phyloP scores from a whole-genome alignment of 805 yeast genomes.

The Dipodascopsis tothii region DNA sequence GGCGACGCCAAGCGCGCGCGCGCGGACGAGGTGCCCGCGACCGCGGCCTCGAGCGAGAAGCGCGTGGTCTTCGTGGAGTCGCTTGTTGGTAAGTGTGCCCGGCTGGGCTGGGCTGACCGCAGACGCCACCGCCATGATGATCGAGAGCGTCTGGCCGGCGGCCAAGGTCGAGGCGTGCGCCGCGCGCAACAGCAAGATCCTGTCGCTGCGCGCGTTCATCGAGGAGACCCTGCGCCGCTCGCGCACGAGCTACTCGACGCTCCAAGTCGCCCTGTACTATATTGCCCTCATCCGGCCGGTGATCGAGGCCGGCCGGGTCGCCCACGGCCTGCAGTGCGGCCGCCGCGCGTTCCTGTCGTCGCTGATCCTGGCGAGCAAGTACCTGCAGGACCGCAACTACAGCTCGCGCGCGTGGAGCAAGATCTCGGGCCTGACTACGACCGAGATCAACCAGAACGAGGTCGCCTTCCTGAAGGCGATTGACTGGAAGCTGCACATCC shows the following conservation, averaged over 20 bases:
- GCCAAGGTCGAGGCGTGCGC: constrained; percentile 27
- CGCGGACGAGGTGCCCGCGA: background rate
- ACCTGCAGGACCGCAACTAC: constrained; percentile 64
- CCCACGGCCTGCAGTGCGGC: constrained; percentile 39
- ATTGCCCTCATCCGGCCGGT: constrained; percentile 41
- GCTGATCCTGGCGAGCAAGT: constrained; percentile 65
- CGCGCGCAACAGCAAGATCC: constrained; percentile 24
- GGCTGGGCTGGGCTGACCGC: no score
- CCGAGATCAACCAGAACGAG: constrained; percentile 50
- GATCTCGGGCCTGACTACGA: constrained; percentile 55
- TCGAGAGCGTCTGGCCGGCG: constrained; percentile 31
- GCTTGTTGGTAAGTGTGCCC: no score
- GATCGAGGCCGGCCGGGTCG: constrained; percentile 15
- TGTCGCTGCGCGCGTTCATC: constrained; percentile 34
- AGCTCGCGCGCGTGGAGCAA: constrained; percentile 65
- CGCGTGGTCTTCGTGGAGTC: constrained; percentile 16
- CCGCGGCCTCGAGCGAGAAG: background rate
- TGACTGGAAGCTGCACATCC: constrained; percentile 51
- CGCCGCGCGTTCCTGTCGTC: constrained; percentile 62
- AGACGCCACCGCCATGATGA: constrained; percentile 28
- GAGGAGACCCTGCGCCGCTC: constrained; percentile 41
- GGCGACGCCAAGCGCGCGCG: background rate
- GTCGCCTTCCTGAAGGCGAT: constrained; percentile 44
- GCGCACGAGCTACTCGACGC: constrained; percentile 50
- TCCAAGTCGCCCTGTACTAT: constrained; percentile 63